These are phyloP conservation scores for Ceriops zippeliana DNA, from an alignment of 345 rosid species.

Conservation along the genomic window DNA sequence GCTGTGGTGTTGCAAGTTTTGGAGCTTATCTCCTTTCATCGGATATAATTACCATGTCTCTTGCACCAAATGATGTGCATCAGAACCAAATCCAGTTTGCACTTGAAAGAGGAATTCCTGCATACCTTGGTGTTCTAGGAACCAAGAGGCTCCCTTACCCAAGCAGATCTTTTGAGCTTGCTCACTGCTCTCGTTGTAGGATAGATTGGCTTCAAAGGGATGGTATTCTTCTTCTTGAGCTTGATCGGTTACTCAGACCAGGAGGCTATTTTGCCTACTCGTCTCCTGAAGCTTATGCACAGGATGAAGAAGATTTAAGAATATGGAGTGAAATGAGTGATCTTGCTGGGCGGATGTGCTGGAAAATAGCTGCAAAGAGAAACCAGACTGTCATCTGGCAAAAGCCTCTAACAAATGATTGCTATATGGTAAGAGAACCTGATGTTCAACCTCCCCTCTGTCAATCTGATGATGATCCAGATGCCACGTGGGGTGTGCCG, in stretches of 20 bases:
- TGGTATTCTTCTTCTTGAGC: slow-evolving; percentile 96
- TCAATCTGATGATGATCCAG: slow-evolving; percentile 83
- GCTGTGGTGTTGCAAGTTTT: slow-evolving; percentile 98
- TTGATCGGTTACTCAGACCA: slow-evolving; percentile 90
- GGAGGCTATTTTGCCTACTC: slow-evolving; percentile 99
- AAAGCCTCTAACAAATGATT: slow-evolving; percentile 87
- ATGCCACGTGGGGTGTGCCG: slow-evolving; percentile 71
- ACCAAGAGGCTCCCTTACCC: slow-evolving; percentile 98
- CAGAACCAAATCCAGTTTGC: slow-evolving; percentile 99
- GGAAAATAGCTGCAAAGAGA: slow-evolving; percentile 86
- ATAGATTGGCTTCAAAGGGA: slow-evolving; percentile 99
- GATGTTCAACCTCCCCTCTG: slow-evolving; percentile 92
- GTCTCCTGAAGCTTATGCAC: slow-evolving; percentile 98
- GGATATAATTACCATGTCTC: slow-evolving; percentile 76
- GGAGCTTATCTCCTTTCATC: slow-evolving; percentile 93
- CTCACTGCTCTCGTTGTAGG: slow-evolving; percentile 97
- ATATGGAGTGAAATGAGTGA: slow-evolving; percentile 96
- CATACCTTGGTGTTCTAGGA: slow-evolving; percentile 94
- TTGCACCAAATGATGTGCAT: slow-evolving; percentile 99
- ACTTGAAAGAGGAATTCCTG: slow-evolving; percentile 96
- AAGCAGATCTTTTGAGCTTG: slow-evolving; percentile 95
- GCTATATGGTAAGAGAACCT: slow-evolving; percentile 72
- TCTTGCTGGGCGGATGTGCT: slow-evolving; percentile 89
- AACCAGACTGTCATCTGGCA: slow-evolving; percentile 98
- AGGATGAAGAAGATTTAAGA: slow-evolving; percentile 88